Conservation (phyloP, 352 stramenopile species). For the Pseudoperonospora humuli region DNA sequence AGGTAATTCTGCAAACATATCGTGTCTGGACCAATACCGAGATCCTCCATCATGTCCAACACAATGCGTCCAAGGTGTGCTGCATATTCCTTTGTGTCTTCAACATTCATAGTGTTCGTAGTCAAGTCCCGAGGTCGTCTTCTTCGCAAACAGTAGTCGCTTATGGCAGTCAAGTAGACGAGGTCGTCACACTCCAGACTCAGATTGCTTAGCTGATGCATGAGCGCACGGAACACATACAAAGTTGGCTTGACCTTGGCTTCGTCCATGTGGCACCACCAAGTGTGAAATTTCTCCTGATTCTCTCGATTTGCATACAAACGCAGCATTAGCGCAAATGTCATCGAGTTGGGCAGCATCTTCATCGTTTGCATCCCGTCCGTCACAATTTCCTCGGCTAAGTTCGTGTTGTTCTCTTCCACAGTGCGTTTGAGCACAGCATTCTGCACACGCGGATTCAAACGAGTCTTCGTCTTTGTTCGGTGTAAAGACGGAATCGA, state of each 20-base stretch:
- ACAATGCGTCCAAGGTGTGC: constrained; percentile 19
- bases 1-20: constrained; percentile 41
- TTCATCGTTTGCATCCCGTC: constrained; percentile 31
- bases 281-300: constrained; percentile 36
- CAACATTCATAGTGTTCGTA: neutral
- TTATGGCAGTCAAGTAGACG: constrained; percentile 22
- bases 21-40: constrained; percentile 27
- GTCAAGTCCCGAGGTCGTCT: neutral
- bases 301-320: constrained; percentile 45
- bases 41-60: constrained; percentile 31
- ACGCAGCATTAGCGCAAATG: constrained; percentile 61
- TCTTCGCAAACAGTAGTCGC: constrained; percentile 22
- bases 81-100: constrained; percentile 6
- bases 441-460: constrained; percentile 46
- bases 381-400: constrained; percentile 48
- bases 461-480: constrained; percentile 14
- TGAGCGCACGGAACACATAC: constrained; percentile 47
- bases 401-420: constrained; percentile 33
- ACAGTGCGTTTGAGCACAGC: constrained; percentile 51
- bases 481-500: constrained; percentile 40
- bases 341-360: constrained; percentile 58
- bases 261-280: constrained; percentile 40
- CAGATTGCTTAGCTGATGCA: constrained; percentile 37
- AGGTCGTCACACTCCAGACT: constrained; percentile 18
- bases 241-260: constrained; percentile 37